Evolutionary conservation across 2,329 filamentous ascomycete species (phyloP).

Genomic region (Monosporascus sp.): DNA sequence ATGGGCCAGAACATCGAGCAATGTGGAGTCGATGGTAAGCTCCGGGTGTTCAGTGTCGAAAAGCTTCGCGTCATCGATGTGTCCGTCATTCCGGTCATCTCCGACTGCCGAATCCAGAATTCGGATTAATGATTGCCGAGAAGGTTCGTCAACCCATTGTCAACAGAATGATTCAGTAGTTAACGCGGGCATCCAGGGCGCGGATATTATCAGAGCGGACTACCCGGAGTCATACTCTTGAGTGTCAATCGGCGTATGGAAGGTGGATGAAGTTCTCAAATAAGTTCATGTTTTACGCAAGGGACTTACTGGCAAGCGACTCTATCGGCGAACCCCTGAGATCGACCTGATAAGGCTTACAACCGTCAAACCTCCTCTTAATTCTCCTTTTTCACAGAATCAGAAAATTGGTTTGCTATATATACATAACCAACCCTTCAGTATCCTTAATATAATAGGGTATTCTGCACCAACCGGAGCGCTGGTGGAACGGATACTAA

Average conservation of each 20-base stretch:
- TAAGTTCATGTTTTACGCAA: no score
- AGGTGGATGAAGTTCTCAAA: background rate
- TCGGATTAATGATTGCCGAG: conserved; percentile 57
- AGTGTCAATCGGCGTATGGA: background rate
- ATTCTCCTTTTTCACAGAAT: no score
- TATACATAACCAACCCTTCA: no score
- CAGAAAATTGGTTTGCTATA: no score
- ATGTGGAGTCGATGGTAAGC: conserved; percentile 45
- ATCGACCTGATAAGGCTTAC: no score
- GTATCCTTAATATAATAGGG: no score
- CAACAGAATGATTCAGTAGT: background rate
- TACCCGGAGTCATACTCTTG: conserved; percentile 28
- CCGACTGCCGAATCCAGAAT: conserved; percentile 54
- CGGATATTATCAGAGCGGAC: conserved; percentile 41
- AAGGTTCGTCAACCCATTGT: conserved; percentile 29
- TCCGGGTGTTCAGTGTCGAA: conserved; percentile 49
- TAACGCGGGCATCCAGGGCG: conserved; percentile 20
- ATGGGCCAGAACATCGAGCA: conserved; percentile 46
- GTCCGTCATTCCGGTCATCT: conserved; percentile 50
- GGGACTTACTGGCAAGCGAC: no score
- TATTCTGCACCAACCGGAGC: no score
- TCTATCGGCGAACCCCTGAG: no score
- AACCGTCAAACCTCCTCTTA: no score
- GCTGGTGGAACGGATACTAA: no score
- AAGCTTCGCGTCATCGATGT: conserved; percentile 52